A percentile compares a stretch with the other conserved stretches of the same genome.
phyloP scores from a whole-genome alignment of 2,329 filamentous ascomycete species.

The Monosporascus sp. region DNA sequence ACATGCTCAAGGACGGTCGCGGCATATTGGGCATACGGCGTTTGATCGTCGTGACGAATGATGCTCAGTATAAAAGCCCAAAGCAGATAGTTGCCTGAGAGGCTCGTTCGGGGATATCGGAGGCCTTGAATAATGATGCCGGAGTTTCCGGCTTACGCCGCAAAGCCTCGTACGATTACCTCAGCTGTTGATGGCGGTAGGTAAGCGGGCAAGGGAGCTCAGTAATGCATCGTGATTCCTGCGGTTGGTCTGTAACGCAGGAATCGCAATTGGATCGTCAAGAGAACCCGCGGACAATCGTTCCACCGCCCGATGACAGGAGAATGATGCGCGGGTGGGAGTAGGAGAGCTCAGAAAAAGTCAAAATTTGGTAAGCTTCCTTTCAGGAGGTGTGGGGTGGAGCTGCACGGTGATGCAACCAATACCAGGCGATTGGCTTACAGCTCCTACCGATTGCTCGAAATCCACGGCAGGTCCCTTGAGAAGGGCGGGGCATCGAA shows the following conservation, averaged over 20 bases:
- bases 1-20: not conserved
- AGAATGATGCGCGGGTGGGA: not conserved
- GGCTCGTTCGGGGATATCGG: not conserved
- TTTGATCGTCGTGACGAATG: not conserved
- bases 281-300: not conserved
- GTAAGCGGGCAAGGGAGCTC: not conserved
- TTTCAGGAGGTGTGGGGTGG: not conserved
- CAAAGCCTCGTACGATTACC: not conserved
- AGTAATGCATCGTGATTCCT: not conserved
- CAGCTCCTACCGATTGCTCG: not conserved
- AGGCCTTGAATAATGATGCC: not conserved
- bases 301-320: not conserved
- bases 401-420: conserved; percentile 3
- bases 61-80: not conserved
- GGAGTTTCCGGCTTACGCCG: not conserved
- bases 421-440: not conserved
- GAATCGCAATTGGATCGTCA: not conserved
- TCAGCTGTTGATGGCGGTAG: not conserved
- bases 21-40: not conserved
- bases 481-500: too few species aligned
- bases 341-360: not conserved
- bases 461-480: too few species aligned
- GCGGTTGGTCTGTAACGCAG: not conserved
- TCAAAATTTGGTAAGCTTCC: not conserved
- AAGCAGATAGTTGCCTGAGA: not conserved